Conservation (phyloP, 176 grass and related monocot genomes). For the Zizania latifolia region DNA sequence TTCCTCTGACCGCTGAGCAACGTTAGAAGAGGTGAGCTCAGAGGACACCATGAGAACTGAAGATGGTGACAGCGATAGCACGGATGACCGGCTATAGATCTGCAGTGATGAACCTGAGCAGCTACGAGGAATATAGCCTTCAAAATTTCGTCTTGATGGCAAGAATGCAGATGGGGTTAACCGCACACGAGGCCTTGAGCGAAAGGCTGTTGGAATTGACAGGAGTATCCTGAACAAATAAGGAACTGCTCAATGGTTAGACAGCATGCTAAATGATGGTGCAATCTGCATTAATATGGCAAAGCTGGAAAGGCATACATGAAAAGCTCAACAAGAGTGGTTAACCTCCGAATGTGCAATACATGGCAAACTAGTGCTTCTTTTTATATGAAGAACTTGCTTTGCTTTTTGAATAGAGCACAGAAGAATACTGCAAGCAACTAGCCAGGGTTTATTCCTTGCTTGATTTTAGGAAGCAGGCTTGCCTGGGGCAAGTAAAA, state of each 20-base stretch:
- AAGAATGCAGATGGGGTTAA: constrained; percentile 33
- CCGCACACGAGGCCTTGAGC: constrained; percentile 16
- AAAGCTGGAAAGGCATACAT: constrained; percentile 19
- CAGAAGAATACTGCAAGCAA: constrained; percentile 27
- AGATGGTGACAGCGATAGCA: constrained; percentile 29
- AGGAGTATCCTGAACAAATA: constrained; percentile 52
- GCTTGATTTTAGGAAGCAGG: constrained; percentile 36
- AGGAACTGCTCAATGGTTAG: constrained; percentile 55
- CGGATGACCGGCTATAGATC: constrained; percentile 37
- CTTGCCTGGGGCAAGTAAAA: constrained; percentile 39
- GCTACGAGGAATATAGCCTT: constrained; percentile 74
- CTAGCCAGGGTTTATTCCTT: constrained; percentile 35
- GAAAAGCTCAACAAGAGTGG: constrained; percentile 36
- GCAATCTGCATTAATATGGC: neutral
- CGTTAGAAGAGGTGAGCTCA: constrained; percentile 52
- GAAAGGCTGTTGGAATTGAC: constrained; percentile 21
- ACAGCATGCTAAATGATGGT: constrained; percentile 17
- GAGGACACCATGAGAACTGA: constrained; percentile 47
- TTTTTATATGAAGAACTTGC: constrained; percentile 44
- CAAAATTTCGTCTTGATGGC: constrained; percentile 49
- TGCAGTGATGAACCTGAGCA: constrained; percentile 50
- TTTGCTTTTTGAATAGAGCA: constrained; percentile 25
- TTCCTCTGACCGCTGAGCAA: constrained; percentile 80
- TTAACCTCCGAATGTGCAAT: constrained; percentile 24
- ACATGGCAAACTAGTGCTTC: constrained; percentile 28